A percentile compares a stretch with the other conserved stretches of the same genome.
These are phyloP conservation scores for Hawksworthiomyces lignivorus DNA, from an alignment of 2,329 filamentous ascomycete genomes.

Conservation along the genomic window DNA sequence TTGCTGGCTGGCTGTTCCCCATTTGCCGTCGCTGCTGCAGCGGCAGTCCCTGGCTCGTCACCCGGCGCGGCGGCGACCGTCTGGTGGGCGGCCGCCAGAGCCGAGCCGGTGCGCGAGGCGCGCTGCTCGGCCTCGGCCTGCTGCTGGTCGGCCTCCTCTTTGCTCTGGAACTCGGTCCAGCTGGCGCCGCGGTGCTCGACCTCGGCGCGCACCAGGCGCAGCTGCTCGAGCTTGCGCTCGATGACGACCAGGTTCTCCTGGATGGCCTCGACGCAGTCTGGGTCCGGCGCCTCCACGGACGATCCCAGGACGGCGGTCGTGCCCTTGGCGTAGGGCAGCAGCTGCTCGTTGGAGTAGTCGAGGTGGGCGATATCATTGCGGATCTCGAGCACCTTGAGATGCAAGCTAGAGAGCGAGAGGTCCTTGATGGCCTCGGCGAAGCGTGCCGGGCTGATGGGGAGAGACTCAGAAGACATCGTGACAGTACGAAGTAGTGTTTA, in stretches of 20 bases:
- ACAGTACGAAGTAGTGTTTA: not conserved
- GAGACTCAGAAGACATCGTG: slow-evolving; percentile 55
- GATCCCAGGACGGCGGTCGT: slow-evolving; percentile 24
- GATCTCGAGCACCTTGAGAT: slow-evolving; percentile 68
- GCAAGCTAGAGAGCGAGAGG: slow-evolving; percentile 58
- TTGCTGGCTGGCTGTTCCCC: not conserved
- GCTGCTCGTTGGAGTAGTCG: slow-evolving; percentile 64
- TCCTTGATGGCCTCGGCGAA: slow-evolving; percentile 62
- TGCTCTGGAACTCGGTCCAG: slow-evolving; percentile 50
- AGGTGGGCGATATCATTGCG: slow-evolving; percentile 69
- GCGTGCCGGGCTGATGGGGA: slow-evolving; percentile 52
- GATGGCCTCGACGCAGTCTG: slow-evolving; percentile 67
- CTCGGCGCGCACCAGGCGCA: slow-evolving; percentile 56
- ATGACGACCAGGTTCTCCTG: slow-evolving; percentile 64
- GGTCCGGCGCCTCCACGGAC: slow-evolving; percentile 40
- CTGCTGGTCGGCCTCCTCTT: slow-evolving; percentile 28
- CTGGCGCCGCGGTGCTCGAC: slow-evolving; percentile 50
- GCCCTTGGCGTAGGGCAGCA: slow-evolving; percentile 58
- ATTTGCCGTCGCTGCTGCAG: not conserved
- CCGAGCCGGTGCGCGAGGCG: not conserved
- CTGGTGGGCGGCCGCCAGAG: slow-evolving; percentile 3
- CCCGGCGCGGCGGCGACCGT: not conserved
- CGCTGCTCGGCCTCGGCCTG: slow-evolving; percentile 8
- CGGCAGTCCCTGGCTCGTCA: not conserved
- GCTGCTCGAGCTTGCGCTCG: slow-evolving; percentile 56